phyloP scores from a whole-genome alignment of 2,329 filamentous ascomycete genomes.

The Fusarium kyushuense region DNA sequence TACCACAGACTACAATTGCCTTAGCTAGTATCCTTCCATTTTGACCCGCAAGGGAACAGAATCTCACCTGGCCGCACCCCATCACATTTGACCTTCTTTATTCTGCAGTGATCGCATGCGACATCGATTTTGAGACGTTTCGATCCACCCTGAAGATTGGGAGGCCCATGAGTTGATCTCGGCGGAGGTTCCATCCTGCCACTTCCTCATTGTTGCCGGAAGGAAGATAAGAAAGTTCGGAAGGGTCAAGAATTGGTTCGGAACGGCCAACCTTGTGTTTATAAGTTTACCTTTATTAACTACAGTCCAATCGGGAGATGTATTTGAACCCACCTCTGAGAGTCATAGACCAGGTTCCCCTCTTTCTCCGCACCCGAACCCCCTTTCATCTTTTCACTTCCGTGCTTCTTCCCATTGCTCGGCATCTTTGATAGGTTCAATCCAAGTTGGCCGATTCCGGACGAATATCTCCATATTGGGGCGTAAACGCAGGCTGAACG shows the following conservation, averaged over 20 bases:
- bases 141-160: constrained; percentile 21
- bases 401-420: constrained; percentile 47
- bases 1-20: constrained; percentile 47
- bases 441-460: constrained; percentile 47
- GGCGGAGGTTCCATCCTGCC: constrained; percentile 33
- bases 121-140: constrained; percentile 60
- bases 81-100: constrained; percentile 58
- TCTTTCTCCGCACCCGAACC: constrained; percentile 14
- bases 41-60: background rate
- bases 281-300: background rate
- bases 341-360: background rate
- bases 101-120: constrained; percentile 58
- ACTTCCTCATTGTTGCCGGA: background rate
- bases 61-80: constrained; percentile 54
- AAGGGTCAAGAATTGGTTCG: constrained; percentile 23
- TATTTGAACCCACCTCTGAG: background rate
- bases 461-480: constrained; percentile 49
- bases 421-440: constrained; percentile 32
- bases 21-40: background rate
- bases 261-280: constrained; percentile 4
- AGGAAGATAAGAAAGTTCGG: constrained; percentile 7
- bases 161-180: constrained; percentile 3
- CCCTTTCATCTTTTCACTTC: constrained; percentile 29
- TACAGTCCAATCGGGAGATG: constrained; percentile 6
- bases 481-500: constrained; percentile 27